Evolutionary conservation across 139 green algal genomes (phyloP), one percentile per base, ranked within the genome.

Genomic region (Micractinium sp.): DNA sequence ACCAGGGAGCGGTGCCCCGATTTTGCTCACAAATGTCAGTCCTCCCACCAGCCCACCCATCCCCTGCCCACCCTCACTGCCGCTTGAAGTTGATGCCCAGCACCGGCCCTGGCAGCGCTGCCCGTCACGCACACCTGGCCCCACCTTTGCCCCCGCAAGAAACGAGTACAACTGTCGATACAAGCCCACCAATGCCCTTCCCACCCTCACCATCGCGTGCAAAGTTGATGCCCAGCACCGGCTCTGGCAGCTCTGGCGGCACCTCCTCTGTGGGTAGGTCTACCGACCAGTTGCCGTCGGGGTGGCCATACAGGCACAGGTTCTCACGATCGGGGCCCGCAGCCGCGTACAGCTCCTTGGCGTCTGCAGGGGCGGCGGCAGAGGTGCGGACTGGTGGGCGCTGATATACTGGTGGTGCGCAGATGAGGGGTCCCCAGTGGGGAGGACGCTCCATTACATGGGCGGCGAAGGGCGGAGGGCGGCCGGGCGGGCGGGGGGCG

Each of bases 181-280:
- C 25, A 41, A 66, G 73, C n/a, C 19, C 0, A 41, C 31, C 7
- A 2, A 0, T 38, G 16, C 16, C 75, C 4, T 61, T 19, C 1
- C 0, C 33, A 15, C 2, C 33, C 92, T 23, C 88, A 83, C 69
- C 91, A 89, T 99, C 96, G 0, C 97, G 88, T 2, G 98, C 98
- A 91, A 99, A 99, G 93, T 99, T 99, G 78, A 99, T 99, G 35
- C 98, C 98, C 29, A 99, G 90, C 81, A 97, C 97, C 1, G 98
- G 98, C 93, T 99, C 98, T 15, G 98, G 98, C 81, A 99, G 92
- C 93, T 99, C 98, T 0, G 98, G 97, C 1, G 98, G 98, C 38
- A 99, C 97, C 87, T 99, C 98, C 88, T 99, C 98, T 15, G 95
- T 97, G 27, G 98, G 98, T 39, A 99, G 89, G 77, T 97, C 95